These are phyloP conservation scores for Musa troglodytarum DNA, from an alignment of 176 grass and related monocot species.

Conservation along the genomic window DNA sequence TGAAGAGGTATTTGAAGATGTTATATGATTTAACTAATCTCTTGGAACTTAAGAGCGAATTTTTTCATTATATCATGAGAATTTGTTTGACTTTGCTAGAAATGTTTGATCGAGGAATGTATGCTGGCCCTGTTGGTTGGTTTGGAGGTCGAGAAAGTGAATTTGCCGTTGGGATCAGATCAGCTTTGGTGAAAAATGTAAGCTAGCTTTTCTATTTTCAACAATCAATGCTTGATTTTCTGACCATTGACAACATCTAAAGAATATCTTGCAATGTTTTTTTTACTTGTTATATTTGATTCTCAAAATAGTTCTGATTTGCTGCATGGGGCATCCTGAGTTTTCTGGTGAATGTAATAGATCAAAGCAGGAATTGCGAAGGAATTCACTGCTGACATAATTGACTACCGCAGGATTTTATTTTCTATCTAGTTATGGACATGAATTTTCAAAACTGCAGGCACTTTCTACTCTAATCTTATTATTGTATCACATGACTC, in stretches of 20 bases:
- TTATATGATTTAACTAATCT: too few species aligned
- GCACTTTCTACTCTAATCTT: neutral
- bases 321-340: neutral
- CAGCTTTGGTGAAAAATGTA: slow-evolving; percentile 85
- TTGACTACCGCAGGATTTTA: neutral
- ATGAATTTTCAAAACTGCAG: neutral
- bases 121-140: slow-evolving; percentile 87
- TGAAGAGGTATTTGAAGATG: too few species aligned
- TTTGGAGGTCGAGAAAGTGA: slow-evolving; percentile 93
- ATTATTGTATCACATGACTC: neutral
- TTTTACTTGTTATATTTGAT: neutral
- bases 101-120: slow-evolving; percentile 97
- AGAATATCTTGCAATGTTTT: neutral
- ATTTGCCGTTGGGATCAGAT: slow-evolving; percentile 94
- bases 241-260: neutral
- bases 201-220: slow-evolving; percentile 9
- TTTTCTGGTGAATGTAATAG: neutral
- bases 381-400: neutral
- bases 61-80: neutral
- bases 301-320: neutral
- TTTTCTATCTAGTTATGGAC: neutral
- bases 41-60: too few species aligned
- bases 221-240: neutral
- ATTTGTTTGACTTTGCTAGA: slow-evolving; percentile 34
- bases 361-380: neutral